Evolutionary conservation across 148 eudicot species (phyloP).

Genomic region (Mesembryanthemum crystallinum): DNA sequence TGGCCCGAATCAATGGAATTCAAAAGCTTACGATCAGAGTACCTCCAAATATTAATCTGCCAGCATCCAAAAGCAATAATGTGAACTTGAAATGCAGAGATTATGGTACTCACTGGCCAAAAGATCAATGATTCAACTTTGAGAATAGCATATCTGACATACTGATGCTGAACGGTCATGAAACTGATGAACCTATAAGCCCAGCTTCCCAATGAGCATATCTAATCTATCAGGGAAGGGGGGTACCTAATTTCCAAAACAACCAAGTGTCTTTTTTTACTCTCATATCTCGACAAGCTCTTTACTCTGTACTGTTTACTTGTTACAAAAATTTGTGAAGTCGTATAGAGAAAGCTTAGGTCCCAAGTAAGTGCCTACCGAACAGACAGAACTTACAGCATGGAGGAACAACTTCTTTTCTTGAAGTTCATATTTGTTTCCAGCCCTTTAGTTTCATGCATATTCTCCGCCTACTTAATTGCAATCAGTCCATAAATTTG

Average conservation of each 20-base stretch:
- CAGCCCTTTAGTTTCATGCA: neutral
- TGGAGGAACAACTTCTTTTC: neutral
- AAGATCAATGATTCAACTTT: neutral
- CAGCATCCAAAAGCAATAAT: conserved; percentile 14
- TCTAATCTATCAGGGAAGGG: neutral
- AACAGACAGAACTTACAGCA: neutral
- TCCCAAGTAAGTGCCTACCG: neutral
- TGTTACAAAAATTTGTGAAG: neutral
- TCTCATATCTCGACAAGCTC: neutral
- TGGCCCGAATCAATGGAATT: conserved; percentile 88
- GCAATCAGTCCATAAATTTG: neutral
- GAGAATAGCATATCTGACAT: neutral
- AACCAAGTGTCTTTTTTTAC: neutral
- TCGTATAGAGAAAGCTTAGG: neutral
- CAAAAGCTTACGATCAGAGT: conserved; percentile 64
- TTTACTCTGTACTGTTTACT: neutral
- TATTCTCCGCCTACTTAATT: neutral
- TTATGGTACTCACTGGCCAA: neutral
- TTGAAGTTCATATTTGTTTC: neutral
- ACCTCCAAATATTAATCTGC: conserved; percentile 84
- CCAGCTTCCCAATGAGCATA: neutral
- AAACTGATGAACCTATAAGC: neutral
- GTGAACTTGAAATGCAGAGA: neutral
- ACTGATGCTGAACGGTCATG: neutral
- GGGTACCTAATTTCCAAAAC: neutral